These are phyloP conservation scores for Candida montana DNA, from an alignment of 805 yeast species.

Conservation along the genomic window DNA sequence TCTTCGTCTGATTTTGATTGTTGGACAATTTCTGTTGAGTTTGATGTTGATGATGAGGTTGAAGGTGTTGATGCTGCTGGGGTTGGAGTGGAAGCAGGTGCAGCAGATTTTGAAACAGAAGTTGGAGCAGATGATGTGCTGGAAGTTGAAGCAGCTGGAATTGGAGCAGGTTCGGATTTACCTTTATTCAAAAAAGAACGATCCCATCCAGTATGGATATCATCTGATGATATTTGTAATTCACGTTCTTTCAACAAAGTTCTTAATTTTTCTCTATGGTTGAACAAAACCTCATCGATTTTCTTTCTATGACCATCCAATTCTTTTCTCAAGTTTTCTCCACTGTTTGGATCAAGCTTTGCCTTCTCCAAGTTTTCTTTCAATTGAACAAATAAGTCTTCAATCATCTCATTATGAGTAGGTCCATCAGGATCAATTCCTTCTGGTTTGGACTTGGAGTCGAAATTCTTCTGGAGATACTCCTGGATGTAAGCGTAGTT, in stretches of 20 bases:
- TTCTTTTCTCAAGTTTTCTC: slow-evolving; percentile 30
- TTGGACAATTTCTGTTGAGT: not conserved
- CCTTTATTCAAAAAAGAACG: slow-evolving; percentile 70
- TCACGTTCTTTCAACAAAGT: slow-evolving; percentile 67
- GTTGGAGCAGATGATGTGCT: not conserved
- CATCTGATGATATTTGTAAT: slow-evolving; percentile 80
- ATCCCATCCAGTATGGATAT: slow-evolving; percentile 88
- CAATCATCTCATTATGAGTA: slow-evolving; percentile 88
- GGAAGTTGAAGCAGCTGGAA: not conserved
- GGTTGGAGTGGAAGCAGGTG: not conserved
- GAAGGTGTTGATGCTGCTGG: not conserved
- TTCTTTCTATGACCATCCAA: slow-evolving; percentile 60
- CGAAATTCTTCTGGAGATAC: slow-evolving; percentile 48
- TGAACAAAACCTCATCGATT: slow-evolving; percentile 58
- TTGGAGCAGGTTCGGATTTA: slow-evolving; percentile 9
- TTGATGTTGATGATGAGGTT: not conserved
- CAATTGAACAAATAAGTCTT: slow-evolving; percentile 78
- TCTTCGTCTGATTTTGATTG: slow-evolving; percentile 21
- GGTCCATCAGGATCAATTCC: slow-evolving; percentile 44
- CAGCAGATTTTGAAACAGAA: not conserved
- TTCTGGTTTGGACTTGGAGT: slow-evolving; percentile 49
- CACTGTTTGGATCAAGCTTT: slow-evolving; percentile 39
- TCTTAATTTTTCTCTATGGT: slow-evolving; percentile 61
- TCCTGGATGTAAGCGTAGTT: slow-evolving; percentile 30
- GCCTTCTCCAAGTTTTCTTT: slow-evolving; percentile 50